Percentiles rank a stretch among this genome's conserved stretches.
phyloP scores from a whole-genome alignment of 805 yeast genomes.

The Starmerella tilneyi region DNA sequence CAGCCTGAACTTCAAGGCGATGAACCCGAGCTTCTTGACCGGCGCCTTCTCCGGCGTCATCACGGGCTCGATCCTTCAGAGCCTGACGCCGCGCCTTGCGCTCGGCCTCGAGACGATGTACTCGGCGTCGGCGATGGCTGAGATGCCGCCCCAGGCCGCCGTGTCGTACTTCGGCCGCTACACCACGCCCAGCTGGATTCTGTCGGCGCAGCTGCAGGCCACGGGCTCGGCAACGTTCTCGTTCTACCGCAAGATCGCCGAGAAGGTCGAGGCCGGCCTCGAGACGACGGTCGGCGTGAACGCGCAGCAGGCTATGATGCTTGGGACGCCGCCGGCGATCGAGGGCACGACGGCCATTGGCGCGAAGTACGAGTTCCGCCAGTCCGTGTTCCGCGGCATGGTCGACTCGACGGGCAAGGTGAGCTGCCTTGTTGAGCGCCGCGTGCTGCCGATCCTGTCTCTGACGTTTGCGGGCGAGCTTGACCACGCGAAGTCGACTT shows the following conservation, averaged over 20 bases:
- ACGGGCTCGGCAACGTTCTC: constrained; percentile 83
- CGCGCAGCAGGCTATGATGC: constrained; percentile 66
- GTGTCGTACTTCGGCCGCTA: constrained; percentile 85
- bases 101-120: constrained; percentile 89
- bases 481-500: constrained; percentile 70
- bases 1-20: constrained; percentile 76
- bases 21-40: constrained; percentile 73
- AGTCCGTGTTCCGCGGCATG: constrained; percentile 90
- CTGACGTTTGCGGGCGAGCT: constrained; percentile 84
- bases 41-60: constrained; percentile 83
- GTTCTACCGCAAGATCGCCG: constrained; percentile 88
- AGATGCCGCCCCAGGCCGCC: constrained; percentile 78
- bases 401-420: constrained; percentile 86
- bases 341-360: constrained; percentile 92
- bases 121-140: constrained; percentile 39
- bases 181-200: constrained; percentile 81
- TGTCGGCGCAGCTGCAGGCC: constrained; percentile 85
- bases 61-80: constrained; percentile 82
- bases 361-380: constrained; percentile 96
- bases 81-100: constrained; percentile 70
- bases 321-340: constrained; percentile 69
- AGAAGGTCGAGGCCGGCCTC: constrained; percentile 88
- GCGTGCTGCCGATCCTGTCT: constrained; percentile 83
- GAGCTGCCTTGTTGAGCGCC: constrained; percentile 80
- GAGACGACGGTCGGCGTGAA: constrained; percentile 50